Conservation (phyloP, 768 basidiomycete species). For the Fomitopsis serialis region DNA sequence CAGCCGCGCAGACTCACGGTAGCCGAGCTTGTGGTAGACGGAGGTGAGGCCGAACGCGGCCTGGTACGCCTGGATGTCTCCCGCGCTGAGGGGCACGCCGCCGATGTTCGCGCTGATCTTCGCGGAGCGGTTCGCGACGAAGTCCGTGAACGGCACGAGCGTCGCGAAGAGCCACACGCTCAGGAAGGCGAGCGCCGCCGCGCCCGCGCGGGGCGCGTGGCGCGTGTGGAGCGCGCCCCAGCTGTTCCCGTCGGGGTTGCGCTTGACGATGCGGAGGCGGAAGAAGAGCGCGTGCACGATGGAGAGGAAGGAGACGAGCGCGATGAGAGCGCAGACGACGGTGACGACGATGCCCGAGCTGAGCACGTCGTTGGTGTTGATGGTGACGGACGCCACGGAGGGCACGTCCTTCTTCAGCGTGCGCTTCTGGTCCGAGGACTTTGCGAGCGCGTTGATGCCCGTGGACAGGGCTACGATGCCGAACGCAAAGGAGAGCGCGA, state of each 20-base stretch:
- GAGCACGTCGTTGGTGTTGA: constrained; percentile 30
- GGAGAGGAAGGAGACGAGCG: constrained; percentile 12
- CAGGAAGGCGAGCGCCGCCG: constrained; percentile 34
- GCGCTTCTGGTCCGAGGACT: constrained; percentile 34
- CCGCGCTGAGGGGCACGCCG: constrained; percentile 29
- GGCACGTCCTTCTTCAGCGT: constrained; percentile 26
- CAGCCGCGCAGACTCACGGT: constrained; percentile 32
- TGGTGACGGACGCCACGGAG: constrained; percentile 27
- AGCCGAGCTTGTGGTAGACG: constrained; percentile 39
- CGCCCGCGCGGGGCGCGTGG: constrained; percentile 30
- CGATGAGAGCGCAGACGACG: constrained; percentile 23
- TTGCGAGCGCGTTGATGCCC: constrained; percentile 28
- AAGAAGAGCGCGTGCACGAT: constrained; percentile 28
- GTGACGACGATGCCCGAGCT: constrained; percentile 27
- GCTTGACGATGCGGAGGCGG: constrained; percentile 21
- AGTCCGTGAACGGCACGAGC: constrained; percentile 41
- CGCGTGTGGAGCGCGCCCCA: constrained; percentile 18
- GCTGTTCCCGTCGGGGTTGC: constrained; percentile 1
- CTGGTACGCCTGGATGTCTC: constrained; percentile 32
- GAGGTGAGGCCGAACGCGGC: constrained; percentile 33
- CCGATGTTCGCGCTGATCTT: constrained; percentile 38
- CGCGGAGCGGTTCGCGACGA: constrained; percentile 41
- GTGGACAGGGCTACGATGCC: constrained; percentile 23
- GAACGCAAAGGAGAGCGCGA: constrained; percentile 25
- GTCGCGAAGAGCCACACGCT: constrained; percentile 43